These are phyloP conservation scores for Vicia villosa DNA, from an alignment of 306 rosid genomes.

Conservation along the genomic window DNA sequence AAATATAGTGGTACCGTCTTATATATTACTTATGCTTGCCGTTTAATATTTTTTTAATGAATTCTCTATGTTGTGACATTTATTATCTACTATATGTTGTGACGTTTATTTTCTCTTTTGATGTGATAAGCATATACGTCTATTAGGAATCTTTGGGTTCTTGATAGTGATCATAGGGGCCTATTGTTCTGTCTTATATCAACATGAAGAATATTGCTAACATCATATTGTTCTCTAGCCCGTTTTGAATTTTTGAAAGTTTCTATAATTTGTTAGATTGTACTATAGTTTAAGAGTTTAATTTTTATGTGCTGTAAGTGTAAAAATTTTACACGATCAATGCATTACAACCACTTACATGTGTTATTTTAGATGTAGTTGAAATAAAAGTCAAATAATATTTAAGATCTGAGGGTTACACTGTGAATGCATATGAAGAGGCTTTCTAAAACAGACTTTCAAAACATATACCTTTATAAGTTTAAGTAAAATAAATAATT, in stretches of 20 bases:
- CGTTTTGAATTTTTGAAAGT: conserved; percentile 17
- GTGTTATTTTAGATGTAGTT: no score
- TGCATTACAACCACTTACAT: no score
- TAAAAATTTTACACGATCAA: no score
- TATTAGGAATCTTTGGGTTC: conserved; percentile 11
- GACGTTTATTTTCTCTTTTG: conserved; percentile 24
- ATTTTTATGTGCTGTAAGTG: no score
- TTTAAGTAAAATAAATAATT: background rate
- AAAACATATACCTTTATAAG: background rate
- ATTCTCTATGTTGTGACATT: conserved; percentile 18
- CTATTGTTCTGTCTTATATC: conserved; percentile 36
- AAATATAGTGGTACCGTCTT: conserved; percentile 76
- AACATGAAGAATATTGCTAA: conserved; percentile 33
- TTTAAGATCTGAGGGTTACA: no score
- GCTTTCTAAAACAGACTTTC: background rate
- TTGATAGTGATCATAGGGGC: conserved; percentile 30
- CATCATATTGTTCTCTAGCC: conserved; percentile 30
- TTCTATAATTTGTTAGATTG: conserved; percentile 1
- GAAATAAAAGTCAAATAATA: no score
- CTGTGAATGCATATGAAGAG: background rate
- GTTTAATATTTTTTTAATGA: background rate
- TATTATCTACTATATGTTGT: conserved; percentile 27
- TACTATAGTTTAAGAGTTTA: background rate
- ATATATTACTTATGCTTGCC: conserved; percentile 28
- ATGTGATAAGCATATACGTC: conserved; percentile 14